A percentile compares a stretch with the other conserved stretches of the same genome.
Evolutionary conservation across 1,139 yeast genomes (phyloP).

Genomic region (Debaryomyces sp.): DNA sequence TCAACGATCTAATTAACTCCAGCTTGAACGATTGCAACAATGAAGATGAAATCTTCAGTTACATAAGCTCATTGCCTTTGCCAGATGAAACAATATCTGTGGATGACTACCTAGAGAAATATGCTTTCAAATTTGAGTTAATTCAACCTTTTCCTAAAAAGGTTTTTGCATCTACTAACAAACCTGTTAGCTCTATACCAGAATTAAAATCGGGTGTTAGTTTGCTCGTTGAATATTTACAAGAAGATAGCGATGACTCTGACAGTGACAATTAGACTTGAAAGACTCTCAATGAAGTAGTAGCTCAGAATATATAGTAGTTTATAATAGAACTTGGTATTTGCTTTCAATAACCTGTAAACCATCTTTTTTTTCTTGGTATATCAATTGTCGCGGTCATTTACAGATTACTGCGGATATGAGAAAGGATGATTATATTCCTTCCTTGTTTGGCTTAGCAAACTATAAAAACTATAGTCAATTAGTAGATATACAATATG

Average conservation of each 20-base stretch:
- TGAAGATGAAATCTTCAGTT: constrained; percentile 16
- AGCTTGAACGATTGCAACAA: constrained; percentile 14
- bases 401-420: background rate
- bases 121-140: constrained; percentile 40
- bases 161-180: constrained; percentile 22
- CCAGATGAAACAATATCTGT: constrained; percentile 13
- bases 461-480: background rate
- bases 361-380: background rate
- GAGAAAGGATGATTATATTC: constrained; percentile 1
- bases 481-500: constrained; percentile 18
- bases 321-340: background rate
- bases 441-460: background rate
- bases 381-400: background rate
- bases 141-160: constrained; percentile 49
- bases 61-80: constrained; percentile 14
- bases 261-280: constrained; percentile 15
- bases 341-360: constrained; percentile 8
- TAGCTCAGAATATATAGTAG: background rate
- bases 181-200: constrained; percentile 22
- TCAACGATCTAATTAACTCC: constrained; percentile 16
- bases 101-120: constrained; percentile 25
- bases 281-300: background rate
- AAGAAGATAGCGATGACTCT: constrained; percentile 22
- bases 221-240: constrained; percentile 38
- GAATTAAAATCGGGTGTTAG: constrained; percentile 44